phyloP scores from a whole-genome alignment of 768 basidiomycete species.

The Lactarius vividus region DNA sequence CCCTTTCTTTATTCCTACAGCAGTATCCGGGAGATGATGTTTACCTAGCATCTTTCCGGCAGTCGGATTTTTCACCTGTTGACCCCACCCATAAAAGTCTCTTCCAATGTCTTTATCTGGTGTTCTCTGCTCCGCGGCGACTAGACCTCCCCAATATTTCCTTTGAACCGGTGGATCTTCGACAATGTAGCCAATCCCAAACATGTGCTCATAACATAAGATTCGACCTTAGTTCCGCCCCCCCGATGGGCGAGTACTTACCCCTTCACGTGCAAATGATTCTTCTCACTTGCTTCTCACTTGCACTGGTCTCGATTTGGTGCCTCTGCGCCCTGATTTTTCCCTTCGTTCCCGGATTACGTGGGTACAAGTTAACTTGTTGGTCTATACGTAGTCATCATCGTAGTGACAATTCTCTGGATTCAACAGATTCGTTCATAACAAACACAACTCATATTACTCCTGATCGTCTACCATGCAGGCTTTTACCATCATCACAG shows the following conservation, averaged over 20 bases:
- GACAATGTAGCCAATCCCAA: not conserved
- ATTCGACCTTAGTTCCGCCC: slow-evolving; percentile 57
- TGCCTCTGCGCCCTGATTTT: slow-evolving; percentile 68
- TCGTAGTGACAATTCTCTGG: too few species aligned
- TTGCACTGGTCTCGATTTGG: slow-evolving; percentile 60
- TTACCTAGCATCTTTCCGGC: slow-evolving; percentile 50
- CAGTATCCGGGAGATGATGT: slow-evolving; percentile 66
- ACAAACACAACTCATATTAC: not conserved
- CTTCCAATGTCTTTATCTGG: slow-evolving; percentile 4
- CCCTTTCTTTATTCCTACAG: slow-evolving; percentile 34
- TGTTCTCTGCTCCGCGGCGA: too few species aligned
- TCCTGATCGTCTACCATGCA: not conserved
- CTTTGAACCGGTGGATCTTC: too few species aligned
- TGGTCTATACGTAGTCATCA: slow-evolving; percentile 30
- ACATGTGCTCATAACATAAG: slow-evolving; percentile 35
- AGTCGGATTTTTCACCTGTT: slow-evolving; percentile 63
- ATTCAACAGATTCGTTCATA: too few species aligned
- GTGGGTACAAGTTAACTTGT: slow-evolving; percentile 77
- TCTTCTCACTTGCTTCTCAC: not conserved
- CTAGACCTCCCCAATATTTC: too few species aligned
- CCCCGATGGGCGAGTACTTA: too few species aligned
- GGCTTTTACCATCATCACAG: not conserved
- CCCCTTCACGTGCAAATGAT: not conserved
- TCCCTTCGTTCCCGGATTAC: slow-evolving; percentile 57
- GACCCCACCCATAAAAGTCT: slow-evolving; percentile 53